These are phyloP conservation scores for Apiotrichum veenhuisii DNA, from an alignment of 1,284 basidiomycete species.

Conservation along the genomic window DNA sequence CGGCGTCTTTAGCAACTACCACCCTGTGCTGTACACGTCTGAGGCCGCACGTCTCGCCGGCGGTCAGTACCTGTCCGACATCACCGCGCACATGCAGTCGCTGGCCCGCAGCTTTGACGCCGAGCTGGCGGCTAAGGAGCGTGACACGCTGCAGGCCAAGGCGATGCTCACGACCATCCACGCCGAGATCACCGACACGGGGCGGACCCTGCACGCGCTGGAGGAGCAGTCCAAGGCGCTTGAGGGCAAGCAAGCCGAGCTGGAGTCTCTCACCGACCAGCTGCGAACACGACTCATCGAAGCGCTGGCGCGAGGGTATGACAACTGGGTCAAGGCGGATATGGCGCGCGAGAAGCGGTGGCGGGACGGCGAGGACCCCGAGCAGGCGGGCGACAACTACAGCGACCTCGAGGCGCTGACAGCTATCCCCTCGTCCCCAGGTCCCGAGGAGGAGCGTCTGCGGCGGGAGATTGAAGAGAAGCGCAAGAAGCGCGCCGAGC, in stretches of 20 bases:
- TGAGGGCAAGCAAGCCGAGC: slow-evolving; percentile 59
- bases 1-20: slow-evolving; percentile 16
- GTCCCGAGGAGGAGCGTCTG: slow-evolving; percentile 57
- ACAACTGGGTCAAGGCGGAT: slow-evolving; percentile 85
- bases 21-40: slow-evolving; percentile 77
- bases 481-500: slow-evolving; percentile 62
- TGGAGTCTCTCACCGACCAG: slow-evolving; percentile 64
- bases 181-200: slow-evolving; percentile 84
- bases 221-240: slow-evolving; percentile 63
- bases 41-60: slow-evolving; percentile 82
- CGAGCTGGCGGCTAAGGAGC: slow-evolving; percentile 86
- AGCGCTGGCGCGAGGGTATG: slow-evolving; percentile 79
- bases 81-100: slow-evolving; percentile 80
- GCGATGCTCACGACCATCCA: slow-evolving; percentile 83
- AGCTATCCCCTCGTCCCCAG: slow-evolving; percentile 51
- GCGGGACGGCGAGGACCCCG: slow-evolving; percentile 26
- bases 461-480: slow-evolving; percentile 63
- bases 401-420: slow-evolving; percentile 37
- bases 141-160: slow-evolving; percentile 86
- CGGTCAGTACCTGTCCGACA: slow-evolving; percentile 76
- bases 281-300: slow-evolving; percentile 71
- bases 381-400: slow-evolving; percentile 38
- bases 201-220: slow-evolving; percentile 68
- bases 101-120: slow-evolving; percentile 90
- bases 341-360: slow-evolving; percentile 63